Evolutionary conservation across 2,329 filamentous ascomycete species (phyloP), one percentile per base, ranked within the genome.

Genomic region (Ascosphaera apis): DNA sequence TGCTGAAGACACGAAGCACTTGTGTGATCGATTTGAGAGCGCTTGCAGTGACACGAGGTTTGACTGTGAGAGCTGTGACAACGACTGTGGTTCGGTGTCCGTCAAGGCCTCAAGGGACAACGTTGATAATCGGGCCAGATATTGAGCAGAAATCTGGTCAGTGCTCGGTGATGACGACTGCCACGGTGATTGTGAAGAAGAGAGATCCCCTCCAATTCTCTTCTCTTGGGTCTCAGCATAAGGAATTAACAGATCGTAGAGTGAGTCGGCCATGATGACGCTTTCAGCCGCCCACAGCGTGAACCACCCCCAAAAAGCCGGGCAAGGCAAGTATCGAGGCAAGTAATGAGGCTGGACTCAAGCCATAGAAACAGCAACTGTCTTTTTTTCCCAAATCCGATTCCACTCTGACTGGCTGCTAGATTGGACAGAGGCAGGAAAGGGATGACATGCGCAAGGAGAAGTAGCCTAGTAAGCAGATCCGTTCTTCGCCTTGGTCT

Each of bases 1-100:
- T 15, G 80, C 74, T 3, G 86, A 88, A 36, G 74, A 65, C 45
- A 93, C 83, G 43, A 95, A 74, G 13, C 75, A 66, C 50, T 76
- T 80, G 55, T 93, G 76, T 1, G 84, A 92, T 45, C 80, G 78
- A 47, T 91, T 91, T 5, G 84, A 86, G 35, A 95, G 70, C 0
- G 72, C 69, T 52, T 98, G 88, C 1, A 95, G 66, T 1, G 82
- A 80, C 30, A 91, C 69, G 11, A 86, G 67, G 30, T 79, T 68
- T 0, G 80, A 78, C 42, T 93, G 82, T 3, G 78, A 76, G 37
- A 73, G 67, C 47, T 93, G 81, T 0, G 76, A 63, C n/a, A 95
- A 68, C 1, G 72, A 72, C 41, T 82, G 73, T 0, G 77, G 75
- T 54, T 98, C 88, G 4, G 68, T 73, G 16, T 70, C 69, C 35